phyloP scores from a whole-genome alignment of 2,329 filamentous ascomycete species.

The Ophiostoma himal-ulmi region DNA sequence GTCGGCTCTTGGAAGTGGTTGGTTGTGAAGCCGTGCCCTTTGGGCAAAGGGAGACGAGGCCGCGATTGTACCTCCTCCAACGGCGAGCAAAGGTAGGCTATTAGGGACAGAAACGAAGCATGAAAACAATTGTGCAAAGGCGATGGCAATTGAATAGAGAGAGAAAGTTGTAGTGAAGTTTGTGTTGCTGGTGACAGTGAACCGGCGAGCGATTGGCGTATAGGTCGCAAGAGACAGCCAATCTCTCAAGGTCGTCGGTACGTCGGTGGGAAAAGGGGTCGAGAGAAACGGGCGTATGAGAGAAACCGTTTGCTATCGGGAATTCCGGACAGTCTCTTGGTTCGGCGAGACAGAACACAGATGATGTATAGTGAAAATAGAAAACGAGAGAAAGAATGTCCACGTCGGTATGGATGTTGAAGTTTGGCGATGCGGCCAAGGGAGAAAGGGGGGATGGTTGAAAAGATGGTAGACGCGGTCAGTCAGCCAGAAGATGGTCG shows the following conservation, averaged over 20 bases:
- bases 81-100: background rate
- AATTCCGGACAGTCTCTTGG: slow-evolving; percentile 11
- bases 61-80: slow-evolving; percentile 12
- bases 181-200: background rate
- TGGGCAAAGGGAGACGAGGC: background rate
- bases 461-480: slow-evolving; percentile 20
- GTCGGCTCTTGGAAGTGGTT: background rate
- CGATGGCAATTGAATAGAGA: background rate
- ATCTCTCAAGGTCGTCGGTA: slow-evolving; percentile 8
- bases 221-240: slow-evolving; percentile 2
- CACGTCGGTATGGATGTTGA: slow-evolving; percentile 16
- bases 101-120: background rate
- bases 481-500: slow-evolving; percentile 15
- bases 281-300: background rate
- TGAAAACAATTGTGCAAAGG: slow-evolving; percentile 3
- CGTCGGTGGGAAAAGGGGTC: background rate
- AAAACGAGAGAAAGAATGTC: slow-evolving; percentile 15
- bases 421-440: slow-evolving; percentile 2
- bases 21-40: slow-evolving; percentile 10
- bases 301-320: background rate
- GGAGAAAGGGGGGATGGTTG: slow-evolving; percentile 10
- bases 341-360: slow-evolving; percentile 14
- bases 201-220: background rate
- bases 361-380: slow-evolving; percentile 3
- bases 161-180: background rate